phyloP scores from a whole-genome alignment of 129 eudicot species.

The Calendula officinalis region DNA sequence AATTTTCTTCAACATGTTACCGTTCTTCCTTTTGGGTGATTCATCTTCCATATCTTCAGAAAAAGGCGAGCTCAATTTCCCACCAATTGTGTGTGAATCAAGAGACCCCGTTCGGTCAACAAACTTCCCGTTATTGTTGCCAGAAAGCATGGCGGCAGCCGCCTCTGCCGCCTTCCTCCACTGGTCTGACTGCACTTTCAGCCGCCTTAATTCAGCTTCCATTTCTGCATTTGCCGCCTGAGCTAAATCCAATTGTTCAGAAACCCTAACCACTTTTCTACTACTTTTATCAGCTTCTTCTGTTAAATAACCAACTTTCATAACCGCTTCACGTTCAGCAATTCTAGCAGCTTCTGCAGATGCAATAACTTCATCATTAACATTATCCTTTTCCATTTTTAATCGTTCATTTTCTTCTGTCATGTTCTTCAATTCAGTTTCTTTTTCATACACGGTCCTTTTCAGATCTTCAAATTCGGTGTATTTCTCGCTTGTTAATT shows the following conservation, averaged over 20 bases:
- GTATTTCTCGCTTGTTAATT: constrained; percentile 10
- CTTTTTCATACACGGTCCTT: constrained; percentile 45
- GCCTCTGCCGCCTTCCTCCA: constrained; percentile 99
- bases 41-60: constrained; percentile 75
- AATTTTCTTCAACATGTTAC: constrained; percentile 80
- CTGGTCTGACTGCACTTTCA: constrained; percentile 90
- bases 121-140: constrained; percentile 53
- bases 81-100: constrained; percentile 59
- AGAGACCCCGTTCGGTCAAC: constrained; percentile 69
- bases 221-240: constrained; percentile 72
- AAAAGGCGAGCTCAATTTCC: constrained; percentile 56
- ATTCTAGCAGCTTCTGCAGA: constrained; percentile 53
- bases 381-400: constrained; percentile 43
- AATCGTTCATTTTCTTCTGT: constrained; percentile 66
- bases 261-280: constrained; percentile 44
- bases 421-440: constrained; percentile 40
- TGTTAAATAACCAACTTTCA: constrained; percentile 57
- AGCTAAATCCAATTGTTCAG: constrained; percentile 72
- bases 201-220: constrained; percentile 81
- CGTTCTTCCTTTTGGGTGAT: constrained; percentile 79
- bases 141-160: constrained; percentile 80
- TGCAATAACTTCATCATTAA: constrained; percentile 42
- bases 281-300: constrained; percentile 76
- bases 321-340: constrained; percentile 60
- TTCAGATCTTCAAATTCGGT: constrained; percentile 44